Evolutionary conservation across 768 basidiomycete genomes (phyloP).

Genomic region (Rossbeevera mucosa): DNA sequence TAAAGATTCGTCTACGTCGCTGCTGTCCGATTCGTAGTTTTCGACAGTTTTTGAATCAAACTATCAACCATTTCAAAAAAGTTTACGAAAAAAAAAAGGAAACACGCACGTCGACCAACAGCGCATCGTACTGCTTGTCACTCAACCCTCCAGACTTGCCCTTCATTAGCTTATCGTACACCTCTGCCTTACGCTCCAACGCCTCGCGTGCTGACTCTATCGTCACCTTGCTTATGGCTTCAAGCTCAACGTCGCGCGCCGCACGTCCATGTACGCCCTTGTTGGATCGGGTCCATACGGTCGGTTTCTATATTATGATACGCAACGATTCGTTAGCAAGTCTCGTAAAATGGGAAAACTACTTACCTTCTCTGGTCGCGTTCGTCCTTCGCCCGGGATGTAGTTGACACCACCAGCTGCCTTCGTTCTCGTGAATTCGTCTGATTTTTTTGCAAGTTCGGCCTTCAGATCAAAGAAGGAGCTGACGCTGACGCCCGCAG

Average conservation of each 20-base stretch:
- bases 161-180: slow-evolving; percentile 73
- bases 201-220: slow-evolving; percentile 67
- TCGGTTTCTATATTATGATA: slow-evolving; percentile 55
- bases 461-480: slow-evolving; percentile 83
- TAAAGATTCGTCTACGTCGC: slow-evolving; percentile 76
- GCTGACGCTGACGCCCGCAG: slow-evolving; percentile 63
- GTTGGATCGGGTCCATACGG: slow-evolving; percentile 72
- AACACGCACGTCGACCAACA: slow-evolving; percentile 71
- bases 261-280: slow-evolving; percentile 66
- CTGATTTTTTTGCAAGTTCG: slow-evolving; percentile 43
- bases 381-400: slow-evolving; percentile 54
- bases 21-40: slow-evolving; percentile 62
- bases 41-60: slow-evolving; percentile 60
- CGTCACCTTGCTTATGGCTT: slow-evolving; percentile 63
- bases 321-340: neutral
- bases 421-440: slow-evolving; percentile 64
- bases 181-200: slow-evolving; percentile 72
- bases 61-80: slow-evolving; percentile 31
- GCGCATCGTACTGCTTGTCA: slow-evolving; percentile 65
- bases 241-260: slow-evolving; percentile 64
- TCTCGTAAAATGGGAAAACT: neutral
- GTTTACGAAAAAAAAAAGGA: neutral
- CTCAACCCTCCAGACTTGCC: slow-evolving; percentile 76
- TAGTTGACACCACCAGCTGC: slow-evolving; percentile 47
- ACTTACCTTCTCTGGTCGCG: slow-evolving; percentile 66